A percentile compares a stretch with the other conserved stretches of the same genome.
These are phyloP conservation scores for Craterostigma plantagineum DNA, from an alignment of 257 asterid species.

Conservation along the genomic window DNA sequence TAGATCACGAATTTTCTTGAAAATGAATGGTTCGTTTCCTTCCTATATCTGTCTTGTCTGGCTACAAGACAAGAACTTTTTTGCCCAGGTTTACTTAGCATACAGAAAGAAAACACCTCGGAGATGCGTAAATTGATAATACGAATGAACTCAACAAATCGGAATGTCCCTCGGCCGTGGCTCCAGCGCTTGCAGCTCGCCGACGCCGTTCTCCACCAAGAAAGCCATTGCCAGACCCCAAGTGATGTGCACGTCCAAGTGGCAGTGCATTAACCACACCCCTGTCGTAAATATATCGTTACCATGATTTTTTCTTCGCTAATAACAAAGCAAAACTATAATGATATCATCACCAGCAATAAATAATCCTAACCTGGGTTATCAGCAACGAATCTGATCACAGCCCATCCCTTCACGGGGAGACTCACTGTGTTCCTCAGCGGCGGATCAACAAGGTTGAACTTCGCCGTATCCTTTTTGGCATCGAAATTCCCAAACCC, in stretches of 20 bases:
- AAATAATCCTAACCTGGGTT: constrained; percentile 57
- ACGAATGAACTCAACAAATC: constrained; percentile 15
- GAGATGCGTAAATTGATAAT: no score
- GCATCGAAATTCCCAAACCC: constrained; percentile 79
- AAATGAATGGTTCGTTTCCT: no score
- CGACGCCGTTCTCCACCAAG: constrained; percentile 61
- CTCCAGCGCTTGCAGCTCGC: constrained; percentile 32
- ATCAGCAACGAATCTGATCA: constrained; percentile 79
- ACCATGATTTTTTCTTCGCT: no score
- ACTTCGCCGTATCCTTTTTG: constrained; percentile 34
- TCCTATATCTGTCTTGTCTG: no score
- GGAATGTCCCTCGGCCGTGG: constrained; percentile 62
- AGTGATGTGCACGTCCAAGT: constrained; percentile 64
- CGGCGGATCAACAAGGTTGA: constrained; percentile 79
- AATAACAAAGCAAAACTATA: no score
- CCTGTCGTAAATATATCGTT: constrained; percentile 17
- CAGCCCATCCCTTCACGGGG: constrained; percentile 86
- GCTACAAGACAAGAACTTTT: no score
- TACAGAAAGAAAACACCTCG: no score
- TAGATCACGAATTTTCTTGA: no score
- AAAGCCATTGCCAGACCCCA: constrained; percentile 88
- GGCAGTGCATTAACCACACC: constrained; percentile 81
- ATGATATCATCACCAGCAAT: background rate
- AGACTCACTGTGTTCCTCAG: constrained; percentile 63
- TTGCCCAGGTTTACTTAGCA: no score